A percentile compares a stretch with the other conserved stretches of the same genome.
Conservation (phyloP, 2,329 filamentous ascomycete genomes). For the Sporothrix globosa region DNA sequence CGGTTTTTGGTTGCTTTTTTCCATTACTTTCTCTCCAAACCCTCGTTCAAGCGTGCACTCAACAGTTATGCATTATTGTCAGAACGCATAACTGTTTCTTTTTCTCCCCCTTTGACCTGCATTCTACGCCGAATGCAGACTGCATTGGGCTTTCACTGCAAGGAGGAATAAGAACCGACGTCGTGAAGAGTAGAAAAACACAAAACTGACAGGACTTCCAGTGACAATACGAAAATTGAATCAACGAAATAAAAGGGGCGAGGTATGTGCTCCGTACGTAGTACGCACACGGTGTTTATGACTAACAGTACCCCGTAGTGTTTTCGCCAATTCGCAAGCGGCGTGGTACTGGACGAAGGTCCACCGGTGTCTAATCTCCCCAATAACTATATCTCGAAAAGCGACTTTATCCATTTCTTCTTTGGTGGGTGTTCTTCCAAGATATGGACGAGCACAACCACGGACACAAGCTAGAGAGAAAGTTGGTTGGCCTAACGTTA, state of each 20-base stretch:
- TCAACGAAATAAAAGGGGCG: constrained; percentile 2
- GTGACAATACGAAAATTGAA: background rate
- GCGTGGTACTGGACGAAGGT: background rate
- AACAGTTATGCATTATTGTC: background rate
- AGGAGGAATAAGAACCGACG: background rate
- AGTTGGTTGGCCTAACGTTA: background rate
- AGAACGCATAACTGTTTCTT: background rate
- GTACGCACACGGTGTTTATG: constrained; percentile 2
- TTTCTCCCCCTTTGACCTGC: constrained; percentile 13
- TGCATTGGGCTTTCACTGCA: background rate
- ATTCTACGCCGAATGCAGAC: background rate
- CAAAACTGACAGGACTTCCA: background rate
- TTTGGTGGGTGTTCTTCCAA: background rate
- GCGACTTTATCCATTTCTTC: constrained; percentile 7
- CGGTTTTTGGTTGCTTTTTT: background rate
- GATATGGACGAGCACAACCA: background rate
- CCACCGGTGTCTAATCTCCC: background rate
- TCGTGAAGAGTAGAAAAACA: background rate
- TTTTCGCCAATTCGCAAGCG: background rate
- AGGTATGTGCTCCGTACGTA: background rate
- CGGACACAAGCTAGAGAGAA: background rate
- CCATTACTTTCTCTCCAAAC: background rate
- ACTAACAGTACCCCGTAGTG: background rate
- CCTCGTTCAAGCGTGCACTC: background rate
- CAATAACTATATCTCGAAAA: background rate